Percentiles rank a stretch among this genome's conserved stretches.
Conservation (phyloP, 805 yeast species). For the Tetrapisispora phaffii region DNA sequence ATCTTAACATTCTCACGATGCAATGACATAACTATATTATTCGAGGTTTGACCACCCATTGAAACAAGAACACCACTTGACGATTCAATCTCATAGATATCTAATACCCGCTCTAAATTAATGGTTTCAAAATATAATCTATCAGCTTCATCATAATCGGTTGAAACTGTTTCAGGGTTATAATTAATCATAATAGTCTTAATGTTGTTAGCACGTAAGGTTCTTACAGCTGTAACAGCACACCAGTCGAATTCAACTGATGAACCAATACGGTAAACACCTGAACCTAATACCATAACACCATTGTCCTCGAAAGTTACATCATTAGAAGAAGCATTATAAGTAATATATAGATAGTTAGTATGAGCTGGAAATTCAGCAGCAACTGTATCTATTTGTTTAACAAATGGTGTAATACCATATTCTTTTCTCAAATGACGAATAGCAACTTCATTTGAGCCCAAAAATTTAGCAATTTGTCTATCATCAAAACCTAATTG, state of each 20-base stretch:
- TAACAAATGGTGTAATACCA: slow-evolving; percentile 84
- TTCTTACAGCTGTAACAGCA: slow-evolving; percentile 94
- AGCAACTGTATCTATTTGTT: slow-evolving; percentile 96
- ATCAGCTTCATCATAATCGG: slow-evolving; percentile 97
- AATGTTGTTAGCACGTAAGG: slow-evolving; percentile 73
- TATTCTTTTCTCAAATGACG: slow-evolving; percentile 80
- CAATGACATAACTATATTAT: slow-evolving; percentile 86
- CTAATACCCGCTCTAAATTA: slow-evolving; percentile 86
- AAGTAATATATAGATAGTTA: slow-evolving; percentile 88
- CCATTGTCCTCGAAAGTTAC: slow-evolving; percentile 86
- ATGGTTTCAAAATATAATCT: slow-evolving; percentile 92
- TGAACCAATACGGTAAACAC: slow-evolving; percentile 97
- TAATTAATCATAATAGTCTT: slow-evolving; percentile 96
- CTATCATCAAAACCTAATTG: slow-evolving; percentile 96
- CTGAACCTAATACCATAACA: slow-evolving; percentile 92
- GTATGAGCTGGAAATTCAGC: slow-evolving; percentile 98
- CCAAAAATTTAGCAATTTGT: slow-evolving; percentile 82
- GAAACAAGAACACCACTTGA: slow-evolving; percentile 89
- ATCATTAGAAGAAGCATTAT: slow-evolving; percentile 84
- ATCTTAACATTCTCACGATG: slow-evolving; percentile 93
- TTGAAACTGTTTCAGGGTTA: slow-evolving; percentile 98
- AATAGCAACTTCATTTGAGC: slow-evolving; percentile 85
- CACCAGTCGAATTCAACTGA: slow-evolving; percentile 99
- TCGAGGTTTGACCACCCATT: slow-evolving; percentile 98
- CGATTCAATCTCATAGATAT: slow-evolving; percentile 85